Percentiles rank a stretch among this genome's conserved stretches.
Evolutionary conservation across 2,329 filamentous ascomycete genomes (phyloP).

Genomic region (Fusarium proliferatum): DNA sequence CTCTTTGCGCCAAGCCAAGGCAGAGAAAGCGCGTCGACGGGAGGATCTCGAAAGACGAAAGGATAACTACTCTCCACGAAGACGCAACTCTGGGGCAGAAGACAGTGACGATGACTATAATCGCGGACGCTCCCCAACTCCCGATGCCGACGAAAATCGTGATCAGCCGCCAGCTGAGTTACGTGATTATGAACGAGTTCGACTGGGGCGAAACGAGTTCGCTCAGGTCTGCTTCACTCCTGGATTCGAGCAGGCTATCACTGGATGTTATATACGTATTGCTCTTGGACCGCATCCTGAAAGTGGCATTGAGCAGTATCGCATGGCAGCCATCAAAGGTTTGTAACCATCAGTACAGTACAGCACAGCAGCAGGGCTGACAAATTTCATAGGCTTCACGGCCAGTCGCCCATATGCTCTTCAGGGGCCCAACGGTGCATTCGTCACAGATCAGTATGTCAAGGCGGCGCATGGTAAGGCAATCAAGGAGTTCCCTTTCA

Average conservation of each 20-base stretch:
- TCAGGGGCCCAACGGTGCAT: slow-evolving; percentile 78
- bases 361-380: slow-evolving; percentile 33
- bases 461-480: slow-evolving; percentile 84
- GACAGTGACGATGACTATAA: slow-evolving; percentile 87
- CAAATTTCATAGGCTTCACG: slow-evolving; percentile 70
- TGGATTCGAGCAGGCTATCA: slow-evolving; percentile 83
- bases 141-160: slow-evolving; percentile 74
- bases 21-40: slow-evolving; percentile 65
- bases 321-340: slow-evolving; percentile 91
- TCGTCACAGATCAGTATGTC: slow-evolving; percentile 88
- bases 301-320: slow-evolving; percentile 81
- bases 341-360: slow-evolving; percentile 38
- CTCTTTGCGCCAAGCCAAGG: slow-evolving; percentile 68
- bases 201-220: slow-evolving; percentile 87
- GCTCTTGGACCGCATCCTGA: slow-evolving; percentile 81
- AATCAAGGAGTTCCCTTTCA: slow-evolving; percentile 87
- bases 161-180: slow-evolving; percentile 78
- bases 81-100: slow-evolving; percentile 57
- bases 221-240: slow-evolving; percentile 94
- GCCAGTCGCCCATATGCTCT: slow-evolving; percentile 87
- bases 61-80: slow-evolving; percentile 56
- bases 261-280: slow-evolving; percentile 86
- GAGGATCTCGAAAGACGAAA: slow-evolving; percentile 71
- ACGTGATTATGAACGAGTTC: slow-evolving; percentile 84
- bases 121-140: slow-evolving; percentile 64